Percentiles rank a stretch among this genome's conserved stretches.
phyloP scores from a whole-genome alignment of 495 filamentous ascomycete genomes.

The Hypomontagnella submonticulosa region DNA sequence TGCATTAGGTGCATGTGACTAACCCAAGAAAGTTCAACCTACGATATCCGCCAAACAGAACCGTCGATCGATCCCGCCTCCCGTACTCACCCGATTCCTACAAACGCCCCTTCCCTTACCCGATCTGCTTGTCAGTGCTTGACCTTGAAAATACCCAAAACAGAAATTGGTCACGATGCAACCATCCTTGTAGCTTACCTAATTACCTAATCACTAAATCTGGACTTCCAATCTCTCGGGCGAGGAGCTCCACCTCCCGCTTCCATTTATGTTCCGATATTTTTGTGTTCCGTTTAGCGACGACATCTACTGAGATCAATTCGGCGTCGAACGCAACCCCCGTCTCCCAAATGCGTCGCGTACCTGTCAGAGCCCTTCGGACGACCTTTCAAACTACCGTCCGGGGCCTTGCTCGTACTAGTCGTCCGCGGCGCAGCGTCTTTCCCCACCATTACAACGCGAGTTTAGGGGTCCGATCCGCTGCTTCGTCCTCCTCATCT shows the following conservation, averaged over 20 bases:
- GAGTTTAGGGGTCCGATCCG: slow-evolving; percentile 32
- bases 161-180: slow-evolving; percentile 37
- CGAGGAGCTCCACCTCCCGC: slow-evolving; percentile 19
- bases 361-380: slow-evolving; percentile 56
- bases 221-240: background rate
- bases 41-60: too few species aligned
- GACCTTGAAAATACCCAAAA: slow-evolving; percentile 7
- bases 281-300: slow-evolving; percentile 34
- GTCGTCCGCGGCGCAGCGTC: slow-evolving; percentile 48
- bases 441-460: slow-evolving; percentile 40
- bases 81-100: too few species aligned
- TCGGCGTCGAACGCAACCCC: slow-evolving; percentile 34
- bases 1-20: too few species aligned
- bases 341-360: slow-evolving; percentile 58
- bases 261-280: slow-evolving; percentile 20
- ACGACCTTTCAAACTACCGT: slow-evolving; percentile 57
- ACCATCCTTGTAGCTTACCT: slow-evolving; percentile 28
- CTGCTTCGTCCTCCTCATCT: slow-evolving; percentile 20
- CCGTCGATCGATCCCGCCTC: too few species aligned
- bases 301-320: slow-evolving; percentile 26
- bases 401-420: slow-evolving; percentile 53
- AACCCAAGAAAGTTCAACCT: too few species aligned
- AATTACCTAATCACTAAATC: slow-evolving; percentile 36
- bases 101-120: too few species aligned
- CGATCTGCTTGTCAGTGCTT: too few species aligned